These are phyloP conservation scores for Primulina eburnea DNA, from an alignment of 257 asterid species.

Conservation along the genomic window DNA sequence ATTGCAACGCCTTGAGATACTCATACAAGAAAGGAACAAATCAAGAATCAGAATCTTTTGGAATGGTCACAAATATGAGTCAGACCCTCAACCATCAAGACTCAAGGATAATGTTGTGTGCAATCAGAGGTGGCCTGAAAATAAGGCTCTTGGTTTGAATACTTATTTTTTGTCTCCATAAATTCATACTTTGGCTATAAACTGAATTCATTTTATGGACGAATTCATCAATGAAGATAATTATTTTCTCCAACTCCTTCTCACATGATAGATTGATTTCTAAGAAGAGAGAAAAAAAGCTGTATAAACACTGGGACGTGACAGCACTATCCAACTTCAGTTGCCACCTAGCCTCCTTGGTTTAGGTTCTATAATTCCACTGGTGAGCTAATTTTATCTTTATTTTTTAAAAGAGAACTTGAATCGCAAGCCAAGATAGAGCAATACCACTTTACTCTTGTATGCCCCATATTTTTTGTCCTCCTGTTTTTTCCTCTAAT, in stretches of 20 bases:
- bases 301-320: no score
- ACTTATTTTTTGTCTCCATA: neutral
- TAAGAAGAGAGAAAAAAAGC: no score
- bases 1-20: neutral
- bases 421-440: no score
- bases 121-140: neutral
- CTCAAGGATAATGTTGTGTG: neutral
- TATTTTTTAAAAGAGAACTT: no score
- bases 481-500: no score
- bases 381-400: no score
- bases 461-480: no score
- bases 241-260: neutral
- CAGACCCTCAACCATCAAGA: neutral
- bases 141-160: neutral
- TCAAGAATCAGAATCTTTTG: neutral
- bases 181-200: neutral
- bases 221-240: neutral
- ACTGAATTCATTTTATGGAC: neutral
- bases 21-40: neutral
- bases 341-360: no score
- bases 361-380: no score
- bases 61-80: neutral
- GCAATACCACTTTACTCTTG: no score
- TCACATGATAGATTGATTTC: neutral
- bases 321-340: no score